Evolutionary conservation across 441 rosid species (phyloP).

Genomic region (Adansonia gregorii): DNA sequence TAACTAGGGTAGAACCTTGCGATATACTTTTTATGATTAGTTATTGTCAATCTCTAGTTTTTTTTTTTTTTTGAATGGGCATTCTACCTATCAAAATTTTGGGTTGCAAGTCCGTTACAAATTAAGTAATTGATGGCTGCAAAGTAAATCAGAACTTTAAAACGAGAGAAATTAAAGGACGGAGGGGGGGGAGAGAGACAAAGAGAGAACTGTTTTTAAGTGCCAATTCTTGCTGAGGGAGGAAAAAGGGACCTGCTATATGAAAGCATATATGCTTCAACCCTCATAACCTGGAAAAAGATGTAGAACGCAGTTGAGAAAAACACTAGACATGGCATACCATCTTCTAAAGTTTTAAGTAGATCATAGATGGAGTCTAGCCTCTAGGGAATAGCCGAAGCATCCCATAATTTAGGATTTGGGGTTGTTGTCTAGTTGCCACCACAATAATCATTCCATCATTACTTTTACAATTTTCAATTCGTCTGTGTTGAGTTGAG

Average conservation of each 20-base stretch:
- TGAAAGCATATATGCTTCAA: slow-evolving; percentile 94
- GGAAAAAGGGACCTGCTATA: slow-evolving; percentile 70
- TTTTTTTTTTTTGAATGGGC: background rate
- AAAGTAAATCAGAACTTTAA: slow-evolving; percentile 8
- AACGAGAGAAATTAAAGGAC: background rate
- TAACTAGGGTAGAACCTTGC: background rate
- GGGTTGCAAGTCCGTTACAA: too few species aligned
- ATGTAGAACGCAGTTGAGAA: slow-evolving; percentile 23
- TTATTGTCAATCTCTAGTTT: background rate
- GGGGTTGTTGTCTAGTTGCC: too few species aligned
- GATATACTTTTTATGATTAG: background rate
- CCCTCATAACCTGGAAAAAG: slow-evolving; percentile 64
- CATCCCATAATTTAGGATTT: too few species aligned
- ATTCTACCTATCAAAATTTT: too few species aligned
- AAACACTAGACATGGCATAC: background rate
- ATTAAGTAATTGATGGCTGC: too few species aligned
- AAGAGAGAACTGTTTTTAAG: background rate
- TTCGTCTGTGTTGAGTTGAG: too few species aligned
- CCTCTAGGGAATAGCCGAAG: too few species aligned
- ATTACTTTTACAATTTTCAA: too few species aligned
- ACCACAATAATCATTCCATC: too few species aligned
- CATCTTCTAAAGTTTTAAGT: too few species aligned
- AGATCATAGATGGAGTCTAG: too few species aligned
- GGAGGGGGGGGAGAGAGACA: background rate
- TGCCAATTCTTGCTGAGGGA: background rate